These are phyloP conservation scores for Pelargonium cotyledonis DNA, from an alignment of 441 rosid species.

Conservation along the genomic window DNA sequence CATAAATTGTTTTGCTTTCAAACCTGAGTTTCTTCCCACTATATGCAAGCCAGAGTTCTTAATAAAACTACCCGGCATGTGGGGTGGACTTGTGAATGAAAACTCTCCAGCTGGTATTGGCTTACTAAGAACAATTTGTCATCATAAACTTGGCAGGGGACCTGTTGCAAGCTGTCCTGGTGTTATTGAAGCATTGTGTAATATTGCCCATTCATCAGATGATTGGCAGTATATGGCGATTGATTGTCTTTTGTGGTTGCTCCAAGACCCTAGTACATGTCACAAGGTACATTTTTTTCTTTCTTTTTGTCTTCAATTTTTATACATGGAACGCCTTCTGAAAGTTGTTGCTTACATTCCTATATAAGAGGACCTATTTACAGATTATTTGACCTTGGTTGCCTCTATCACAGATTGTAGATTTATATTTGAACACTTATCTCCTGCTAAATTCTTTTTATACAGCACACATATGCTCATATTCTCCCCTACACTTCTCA, in stretches of 20 bases:
- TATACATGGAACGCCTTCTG: not conserved
- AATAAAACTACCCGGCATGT: slow-evolving; percentile 80
- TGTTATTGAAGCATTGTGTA: slow-evolving; percentile 74
- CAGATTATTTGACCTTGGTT: too few species aligned
- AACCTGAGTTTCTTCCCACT: slow-evolving; percentile 81
- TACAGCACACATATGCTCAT: too few species aligned
- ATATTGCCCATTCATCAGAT: slow-evolving; percentile 86
- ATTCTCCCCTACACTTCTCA: too few species aligned
- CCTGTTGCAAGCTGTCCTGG: slow-evolving; percentile 81
- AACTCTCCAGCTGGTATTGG: slow-evolving; percentile 98
- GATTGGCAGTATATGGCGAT: slow-evolving; percentile 98
- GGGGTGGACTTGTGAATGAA: slow-evolving; percentile 99
- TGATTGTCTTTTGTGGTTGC: slow-evolving; percentile 92
- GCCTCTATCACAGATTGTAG: too few species aligned
- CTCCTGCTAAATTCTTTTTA: too few species aligned
- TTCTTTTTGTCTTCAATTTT: not conserved
- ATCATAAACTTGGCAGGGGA: slow-evolving; percentile 86
- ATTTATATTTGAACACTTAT: too few species aligned
- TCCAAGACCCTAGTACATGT: slow-evolving; percentile 80
- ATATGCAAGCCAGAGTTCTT: slow-evolving; percentile 81
- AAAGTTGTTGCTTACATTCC: not conserved
- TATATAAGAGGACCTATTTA: not conserved
- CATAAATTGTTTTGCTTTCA: slow-evolving; percentile 88
- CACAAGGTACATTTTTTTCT: slow-evolving; percentile 42
- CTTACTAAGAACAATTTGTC: slow-evolving; percentile 82